These are phyloP conservation scores for Colletotrichum endophyticum DNA, from an alignment of 2,329 filamentous ascomycete genomes.

Conservation along the genomic window DNA sequence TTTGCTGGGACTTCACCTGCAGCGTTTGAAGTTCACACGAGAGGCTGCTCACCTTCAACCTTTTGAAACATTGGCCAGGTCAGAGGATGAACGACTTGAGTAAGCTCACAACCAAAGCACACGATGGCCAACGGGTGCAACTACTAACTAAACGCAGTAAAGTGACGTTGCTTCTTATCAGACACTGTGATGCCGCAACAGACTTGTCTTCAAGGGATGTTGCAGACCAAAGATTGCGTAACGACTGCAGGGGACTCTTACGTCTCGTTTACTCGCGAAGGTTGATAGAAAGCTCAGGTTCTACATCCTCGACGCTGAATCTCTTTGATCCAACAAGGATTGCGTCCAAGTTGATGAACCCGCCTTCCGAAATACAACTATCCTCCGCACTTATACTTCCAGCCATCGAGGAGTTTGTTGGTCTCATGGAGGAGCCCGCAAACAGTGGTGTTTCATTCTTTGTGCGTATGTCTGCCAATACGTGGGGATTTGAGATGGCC, in stretches of 20 bases:
- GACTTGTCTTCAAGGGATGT: neutral
- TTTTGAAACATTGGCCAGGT: neutral
- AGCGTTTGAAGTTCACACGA: neutral
- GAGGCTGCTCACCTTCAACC: neutral
- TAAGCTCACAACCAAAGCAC: neutral
- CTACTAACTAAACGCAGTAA: neutral
- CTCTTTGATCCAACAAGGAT: neutral
- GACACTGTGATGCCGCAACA: accelerated
- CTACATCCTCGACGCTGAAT: neutral
- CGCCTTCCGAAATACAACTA: neutral
- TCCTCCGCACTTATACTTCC: neutral
- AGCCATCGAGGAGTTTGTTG: neutral
- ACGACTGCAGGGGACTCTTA: neutral
- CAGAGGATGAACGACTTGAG: neutral
- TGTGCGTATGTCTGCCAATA: neutral
- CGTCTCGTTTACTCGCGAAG: neutral
- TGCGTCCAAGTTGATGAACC: neutral
- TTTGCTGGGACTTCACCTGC: neutral
- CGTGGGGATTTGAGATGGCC: neutral
- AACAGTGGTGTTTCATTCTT: neutral
- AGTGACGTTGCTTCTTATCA: neutral
- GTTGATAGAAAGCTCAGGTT: neutral
- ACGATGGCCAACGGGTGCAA: neutral
- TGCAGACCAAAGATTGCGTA: neutral
- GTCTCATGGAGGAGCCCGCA: neutral